Evolutionary conservation across 495 filamentous ascomycete genomes (phyloP), one percentile per base, ranked within the genome.

Genomic region (Aspergillus coremiiformis): DNA sequence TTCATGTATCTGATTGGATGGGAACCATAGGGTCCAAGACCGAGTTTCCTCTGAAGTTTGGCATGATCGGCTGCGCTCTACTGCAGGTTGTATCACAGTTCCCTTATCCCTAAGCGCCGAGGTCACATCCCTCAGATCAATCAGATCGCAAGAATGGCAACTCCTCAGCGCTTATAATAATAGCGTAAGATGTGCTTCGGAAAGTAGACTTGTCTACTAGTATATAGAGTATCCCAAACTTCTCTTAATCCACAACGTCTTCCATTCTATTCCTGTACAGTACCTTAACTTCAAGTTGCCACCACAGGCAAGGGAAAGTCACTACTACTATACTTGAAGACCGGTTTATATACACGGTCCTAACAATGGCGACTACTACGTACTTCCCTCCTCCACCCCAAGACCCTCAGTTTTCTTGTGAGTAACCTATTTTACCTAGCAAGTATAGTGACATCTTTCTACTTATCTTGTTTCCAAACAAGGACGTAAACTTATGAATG

Each of bases 381-480:
- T 60, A 49, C 41, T 54, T 41, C 32, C 57, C 57, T 21, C 57
- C 53, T n/a, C 53, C 53, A 26, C 30, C 17, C 29, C 57, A 60
- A 26, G 44, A 47, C 14, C 17, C 46, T 39, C 32, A 56, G 24
- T 60, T 41, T n/a, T 50, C 57, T 54, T 50, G 57, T 60, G 51
- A 41, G 57, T 57, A 17, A 3, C 19, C n/a, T n/a, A n/a, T n/a
- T n/a, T n/a, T n/a, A n/a, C n/a, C n/a, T n/a, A n/a, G 35, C 57
- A 39, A 53, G 57, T 59, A 59, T 27, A 42, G 47, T 23, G 21
- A 27, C 14, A 48, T 17, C 37, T 30, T 24, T 46, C 10, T 20
- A 22, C 8, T 10, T 32, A 37, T 27, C 23, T 42, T n/a, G 24
- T 26, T 14, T 17, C 23, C 23, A 2, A 26, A 23, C 21, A 26